phyloP scores from a whole-genome alignment of 2,329 filamentous ascomycete species.

The Aotearoamyces nothofagi region DNA sequence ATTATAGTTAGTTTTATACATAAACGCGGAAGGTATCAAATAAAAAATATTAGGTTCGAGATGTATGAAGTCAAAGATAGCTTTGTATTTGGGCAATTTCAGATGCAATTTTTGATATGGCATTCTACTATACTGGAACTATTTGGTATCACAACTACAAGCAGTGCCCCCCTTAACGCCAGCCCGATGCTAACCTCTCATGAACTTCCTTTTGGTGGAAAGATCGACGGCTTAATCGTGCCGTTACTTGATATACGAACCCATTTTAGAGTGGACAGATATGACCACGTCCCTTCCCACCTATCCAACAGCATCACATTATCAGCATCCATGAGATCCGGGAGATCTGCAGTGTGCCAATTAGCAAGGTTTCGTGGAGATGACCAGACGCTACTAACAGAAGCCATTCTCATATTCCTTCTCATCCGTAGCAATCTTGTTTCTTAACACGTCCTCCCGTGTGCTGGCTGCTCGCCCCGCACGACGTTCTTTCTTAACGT shows the following conservation, averaged over 20 bases:
- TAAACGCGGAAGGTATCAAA: too few relatives aligned
- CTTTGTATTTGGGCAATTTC: too few relatives aligned
- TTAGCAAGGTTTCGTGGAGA: slow-evolving; percentile 4
- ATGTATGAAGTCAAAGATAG: too few relatives aligned
- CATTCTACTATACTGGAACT: too few relatives aligned
- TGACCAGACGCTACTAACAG: slow-evolving; percentile 33
- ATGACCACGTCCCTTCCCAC: slow-evolving; percentile 79
- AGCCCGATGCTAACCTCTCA: slow-evolving; percentile 8
- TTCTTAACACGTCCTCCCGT: slow-evolving; percentile 61
- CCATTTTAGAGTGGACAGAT: slow-evolving; percentile 63
- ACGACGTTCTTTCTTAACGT: slow-evolving; percentile 53
- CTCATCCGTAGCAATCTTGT: slow-evolving; percentile 54
- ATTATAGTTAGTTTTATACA: too few relatives aligned
- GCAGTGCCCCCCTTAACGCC: too few relatives aligned
- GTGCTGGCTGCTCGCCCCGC: slow-evolving; percentile 65
- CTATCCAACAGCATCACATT: slow-evolving; percentile 49
- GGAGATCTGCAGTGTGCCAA: slow-evolving; percentile 36
- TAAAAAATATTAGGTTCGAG: too few relatives aligned
- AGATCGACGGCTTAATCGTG: slow-evolving; percentile 50
- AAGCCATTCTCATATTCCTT: slow-evolving; percentile 77
- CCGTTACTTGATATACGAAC: slow-evolving; percentile 56
- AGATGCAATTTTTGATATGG: too few relatives aligned
- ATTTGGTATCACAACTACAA: too few relatives aligned
- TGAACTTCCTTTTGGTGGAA: slow-evolving; percentile 50
- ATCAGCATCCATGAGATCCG: slow-evolving; percentile 55